Percentiles rank a stretch among this genome's conserved stretches.
phyloP scores from a whole-genome alignment of 768 basidiomycete genomes.

The Mycena capillaripes region DNA sequence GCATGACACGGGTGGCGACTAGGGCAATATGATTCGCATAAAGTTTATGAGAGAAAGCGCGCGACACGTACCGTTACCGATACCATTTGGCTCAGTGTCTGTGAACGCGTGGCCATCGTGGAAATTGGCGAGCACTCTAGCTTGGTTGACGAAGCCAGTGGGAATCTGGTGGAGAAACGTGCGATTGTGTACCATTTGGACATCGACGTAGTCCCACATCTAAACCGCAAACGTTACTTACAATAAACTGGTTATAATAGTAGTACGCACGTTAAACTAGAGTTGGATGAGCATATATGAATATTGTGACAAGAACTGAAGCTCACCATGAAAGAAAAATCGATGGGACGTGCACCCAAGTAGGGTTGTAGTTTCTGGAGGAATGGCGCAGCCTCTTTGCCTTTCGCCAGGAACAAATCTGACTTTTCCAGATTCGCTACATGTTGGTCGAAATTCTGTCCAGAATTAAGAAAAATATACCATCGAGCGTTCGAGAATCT shows the following conservation, averaged over 20 bases:
- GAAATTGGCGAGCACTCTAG: constrained; percentile 65
- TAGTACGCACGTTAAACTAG: constrained; percentile 61
- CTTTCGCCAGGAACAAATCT: constrained; percentile 50
- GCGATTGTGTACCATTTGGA: constrained; percentile 65
- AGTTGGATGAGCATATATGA: background rate
- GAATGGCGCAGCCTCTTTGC: constrained; percentile 52
- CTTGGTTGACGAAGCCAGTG: constrained; percentile 55
- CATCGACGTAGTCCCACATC: constrained; percentile 69
- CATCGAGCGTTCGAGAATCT: constrained; percentile 16
- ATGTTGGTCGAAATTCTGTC: constrained; percentile 52
- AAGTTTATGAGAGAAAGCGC: background rate
- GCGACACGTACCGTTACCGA: constrained; percentile 58
- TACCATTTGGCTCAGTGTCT: constrained; percentile 50
- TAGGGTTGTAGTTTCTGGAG: constrained; percentile 55
- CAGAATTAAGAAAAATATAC: background rate
- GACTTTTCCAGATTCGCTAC: constrained; percentile 60
- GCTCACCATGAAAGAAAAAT: constrained; percentile 58
- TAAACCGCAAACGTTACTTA: constrained; percentile 28
- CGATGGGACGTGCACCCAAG: constrained; percentile 53
- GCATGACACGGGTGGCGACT: constrained; percentile 66
- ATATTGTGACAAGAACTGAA: too few species aligned
- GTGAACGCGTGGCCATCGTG: constrained; percentile 68
- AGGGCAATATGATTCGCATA: background rate
- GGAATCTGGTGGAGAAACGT: constrained; percentile 56
- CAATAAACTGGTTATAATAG: background rate